phyloP scores from a whole-genome alignment of 2,329 filamentous ascomycete species.

The Cyanodermella asteris region DNA sequence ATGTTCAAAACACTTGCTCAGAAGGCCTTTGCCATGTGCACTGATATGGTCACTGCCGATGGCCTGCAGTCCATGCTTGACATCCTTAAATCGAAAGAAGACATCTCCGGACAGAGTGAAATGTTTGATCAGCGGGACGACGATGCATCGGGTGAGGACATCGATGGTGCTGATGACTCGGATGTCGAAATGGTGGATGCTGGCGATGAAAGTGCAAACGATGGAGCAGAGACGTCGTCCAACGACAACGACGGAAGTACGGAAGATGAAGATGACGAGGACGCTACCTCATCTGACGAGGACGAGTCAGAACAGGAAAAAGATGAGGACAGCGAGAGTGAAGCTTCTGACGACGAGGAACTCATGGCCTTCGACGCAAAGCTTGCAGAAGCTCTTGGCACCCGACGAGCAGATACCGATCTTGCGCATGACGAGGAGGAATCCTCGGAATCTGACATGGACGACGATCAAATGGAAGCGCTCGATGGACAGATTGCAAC shows the following conservation, averaged over 20 bases:
- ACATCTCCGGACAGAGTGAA: conserved; percentile 58
- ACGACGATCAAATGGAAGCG: conserved; percentile 85
- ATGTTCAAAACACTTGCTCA: conserved; percentile 71
- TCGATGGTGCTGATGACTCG: conserved; percentile 15
- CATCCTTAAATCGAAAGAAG: conserved; percentile 61
- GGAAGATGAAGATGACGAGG: conserved; percentile 23
- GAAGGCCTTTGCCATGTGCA: conserved; percentile 71
- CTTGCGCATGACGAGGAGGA: conserved; percentile 33
- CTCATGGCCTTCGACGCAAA: conserved; percentile 47
- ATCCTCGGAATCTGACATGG: conserved; percentile 56
- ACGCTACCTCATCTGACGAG: conserved; percentile 13
- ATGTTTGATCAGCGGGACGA: conserved; percentile 52
- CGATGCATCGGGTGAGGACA: conserved; percentile 18
- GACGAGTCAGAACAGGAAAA: conserved; percentile 24
- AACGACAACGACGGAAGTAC: conserved; percentile 22
- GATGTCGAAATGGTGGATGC: no score
- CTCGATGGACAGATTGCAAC: conserved; percentile 64
- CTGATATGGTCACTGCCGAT: conserved; percentile 47
- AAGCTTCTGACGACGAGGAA: conserved; percentile 27
- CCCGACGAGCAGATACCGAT: conserved; percentile 36
- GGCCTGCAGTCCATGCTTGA: conserved; percentile 43
- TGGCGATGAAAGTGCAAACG: conserved; percentile 12
- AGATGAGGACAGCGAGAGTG: conserved; percentile 14
- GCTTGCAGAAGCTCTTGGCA: conserved; percentile 57
- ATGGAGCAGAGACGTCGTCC: conserved; percentile 16